phyloP scores from a whole-genome alignment of 768 basidiomycete species.

The Ramaria rubella region DNA sequence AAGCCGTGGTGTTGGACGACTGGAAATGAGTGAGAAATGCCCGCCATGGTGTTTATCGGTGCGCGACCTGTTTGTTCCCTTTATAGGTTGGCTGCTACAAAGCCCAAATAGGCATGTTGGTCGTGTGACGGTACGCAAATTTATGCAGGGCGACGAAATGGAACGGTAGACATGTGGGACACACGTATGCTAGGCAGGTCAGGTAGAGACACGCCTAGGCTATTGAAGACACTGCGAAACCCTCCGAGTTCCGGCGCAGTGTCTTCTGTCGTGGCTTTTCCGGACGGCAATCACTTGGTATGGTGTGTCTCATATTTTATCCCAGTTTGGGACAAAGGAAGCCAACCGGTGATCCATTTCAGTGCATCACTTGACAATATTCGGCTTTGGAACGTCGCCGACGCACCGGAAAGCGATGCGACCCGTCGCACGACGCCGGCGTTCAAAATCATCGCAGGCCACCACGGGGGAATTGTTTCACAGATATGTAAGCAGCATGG shows the following conservation, averaged over 20 bases:
- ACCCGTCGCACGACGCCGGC: constrained; percentile 50
- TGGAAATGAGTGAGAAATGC: constrained; percentile 88
- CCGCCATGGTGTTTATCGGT: constrained; percentile 97
- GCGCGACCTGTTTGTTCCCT: constrained; percentile 22
- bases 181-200: constrained; percentile 70
- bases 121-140: constrained; percentile 82
- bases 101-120: constrained; percentile 80
- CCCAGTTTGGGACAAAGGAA: constrained; percentile 10
- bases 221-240: constrained; percentile 79
- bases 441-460: constrained; percentile 94
- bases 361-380: constrained; percentile 93
- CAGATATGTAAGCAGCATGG: constrained; percentile 68
- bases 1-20: constrained; percentile 69
- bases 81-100: constrained; percentile 3
- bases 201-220: constrained; percentile 59
- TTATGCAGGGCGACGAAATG: constrained; percentile 86
- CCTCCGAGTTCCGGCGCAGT: constrained; percentile 87
- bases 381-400: constrained; percentile 86
- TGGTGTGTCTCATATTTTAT: constrained; percentile 49
- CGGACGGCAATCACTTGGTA: constrained; percentile 86
- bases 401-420: constrained; percentile 62
- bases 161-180: constrained; percentile 91
- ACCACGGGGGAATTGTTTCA: constrained; percentile 91
- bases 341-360: background rate
- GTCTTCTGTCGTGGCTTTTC: constrained; percentile 85